phyloP scores from a whole-genome alignment of 2,329 filamentous ascomycete genomes.

The Diaporthe sp. region DNA sequence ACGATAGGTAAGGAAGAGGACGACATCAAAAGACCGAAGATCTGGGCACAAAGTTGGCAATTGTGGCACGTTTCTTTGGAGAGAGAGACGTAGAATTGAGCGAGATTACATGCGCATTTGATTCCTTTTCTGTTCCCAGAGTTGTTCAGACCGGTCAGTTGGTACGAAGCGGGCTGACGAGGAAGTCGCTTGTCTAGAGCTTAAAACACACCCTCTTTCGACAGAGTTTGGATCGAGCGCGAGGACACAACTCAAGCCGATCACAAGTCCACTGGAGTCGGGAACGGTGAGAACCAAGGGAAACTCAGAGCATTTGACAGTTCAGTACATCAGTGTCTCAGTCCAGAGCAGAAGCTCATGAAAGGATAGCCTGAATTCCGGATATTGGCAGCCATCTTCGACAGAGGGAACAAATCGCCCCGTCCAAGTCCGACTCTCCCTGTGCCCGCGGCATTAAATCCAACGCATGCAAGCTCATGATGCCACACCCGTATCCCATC shows the following conservation, averaged over 20 bases:
- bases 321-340: background rate
- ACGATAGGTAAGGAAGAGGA: background rate
- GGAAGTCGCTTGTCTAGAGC: background rate
- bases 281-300: background rate
- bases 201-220: background rate
- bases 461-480: background rate
- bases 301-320: background rate
- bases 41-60: too few relatives aligned
- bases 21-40: background rate
- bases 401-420: background rate
- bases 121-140: background rate
- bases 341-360: background rate
- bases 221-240: background rate
- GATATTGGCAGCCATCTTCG: too few relatives aligned
- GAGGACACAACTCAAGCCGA: background rate
- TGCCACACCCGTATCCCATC: background rate
- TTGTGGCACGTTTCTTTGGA: too few relatives aligned
- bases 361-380: background rate
- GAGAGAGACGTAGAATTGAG: background rate
- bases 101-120: background rate
- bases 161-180: background rate
- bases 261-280: background rate
- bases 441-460: background rate
- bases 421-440: background rate
- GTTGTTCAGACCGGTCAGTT: background rate